Evolutionary conservation across 2,329 filamentous ascomycete genomes (phyloP), one percentile per base, ranked within the genome.

Genomic region (Trichoderma asperellum): DNA sequence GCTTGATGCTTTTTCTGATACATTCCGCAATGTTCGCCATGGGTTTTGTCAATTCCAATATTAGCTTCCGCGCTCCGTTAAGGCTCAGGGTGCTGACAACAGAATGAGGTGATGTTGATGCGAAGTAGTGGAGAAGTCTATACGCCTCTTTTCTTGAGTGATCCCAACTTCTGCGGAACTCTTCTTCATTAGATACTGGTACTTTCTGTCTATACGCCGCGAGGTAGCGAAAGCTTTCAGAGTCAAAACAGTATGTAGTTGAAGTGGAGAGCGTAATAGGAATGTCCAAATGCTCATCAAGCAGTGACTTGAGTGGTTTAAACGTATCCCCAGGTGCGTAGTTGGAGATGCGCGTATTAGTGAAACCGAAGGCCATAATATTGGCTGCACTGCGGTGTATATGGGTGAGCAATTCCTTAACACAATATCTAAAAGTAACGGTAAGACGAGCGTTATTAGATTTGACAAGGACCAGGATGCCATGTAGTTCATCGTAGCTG

Each of bases 51-150:
- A 75, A 21, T 16, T 68, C 47, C 1, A 27, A 1, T 6, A 75
- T 71, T 0, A 59, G 35, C 34, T 55, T 65, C 0, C 71, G 73
- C 0, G 70, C 69, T 0, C 66, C 73, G 0, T 75, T 73, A n/a
- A 75, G 59, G 32, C 57, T 73, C 2, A 75, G 35, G 0, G 72
- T 75, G 32, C 72, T 74, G 6, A 55, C 68, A 8, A 75, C 57
- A 1, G 73, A 29, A 6, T 75, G 74, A 0, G 74, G 72, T 2
- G 43, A 32, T 16, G 68, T 65, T 29, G 16, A 68, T 47, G 10
- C 16, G 18, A 72, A 65, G 6, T 75, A 58, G 0, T 70, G 14
- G 0, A 75, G 53, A 0, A 75, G 70, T 4, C 73, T 65, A 4
- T 70, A 7, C 0, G 61, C 49, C 52, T 74, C 74, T 0, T 37